Percentiles rank a stretch among this genome's conserved stretches.
phyloP scores from a whole-genome alignment of 2,329 filamentous ascomycete genomes.

The Epichloe baconii region DNA sequence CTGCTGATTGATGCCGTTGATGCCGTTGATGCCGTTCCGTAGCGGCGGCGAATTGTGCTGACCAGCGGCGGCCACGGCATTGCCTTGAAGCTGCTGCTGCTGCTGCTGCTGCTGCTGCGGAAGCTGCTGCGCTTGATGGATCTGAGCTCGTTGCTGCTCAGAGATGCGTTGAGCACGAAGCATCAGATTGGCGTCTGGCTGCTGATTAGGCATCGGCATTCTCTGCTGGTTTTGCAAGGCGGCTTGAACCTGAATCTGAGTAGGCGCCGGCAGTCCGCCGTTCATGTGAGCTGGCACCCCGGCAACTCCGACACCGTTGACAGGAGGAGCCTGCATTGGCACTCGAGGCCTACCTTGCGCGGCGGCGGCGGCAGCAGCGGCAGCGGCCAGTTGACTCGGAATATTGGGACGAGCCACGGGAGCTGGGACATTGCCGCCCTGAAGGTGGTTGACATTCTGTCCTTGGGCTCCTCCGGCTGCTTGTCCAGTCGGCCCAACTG shows the following conservation, averaged over 20 bases:
- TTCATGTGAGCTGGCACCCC: slow-evolving; percentile 35
- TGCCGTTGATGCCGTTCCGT: slow-evolving; percentile 27
- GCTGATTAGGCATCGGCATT: slow-evolving; percentile 35
- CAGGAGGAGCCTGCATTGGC: slow-evolving; percentile 38
- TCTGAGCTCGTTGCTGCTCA: slow-evolving; percentile 47
- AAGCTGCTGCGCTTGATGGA: slow-evolving; percentile 28
- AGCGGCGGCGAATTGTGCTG: slow-evolving; percentile 33
- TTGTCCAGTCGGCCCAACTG: not conserved
- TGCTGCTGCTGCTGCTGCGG: slow-evolving; percentile 16
- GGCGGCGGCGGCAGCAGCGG: slow-evolving; percentile 25
- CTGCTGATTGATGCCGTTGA: slow-evolving; percentile 38
- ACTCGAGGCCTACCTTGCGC: slow-evolving; percentile 36
- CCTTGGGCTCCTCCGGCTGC: slow-evolving; percentile 14
- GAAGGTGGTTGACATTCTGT: slow-evolving; percentile 17
- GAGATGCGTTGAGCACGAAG: slow-evolving; percentile 54
- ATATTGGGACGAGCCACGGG: slow-evolving; percentile 23
- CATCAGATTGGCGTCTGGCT: slow-evolving; percentile 40
- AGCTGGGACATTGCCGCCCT: slow-evolving; percentile 15
- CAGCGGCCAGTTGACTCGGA: slow-evolving; percentile 30
- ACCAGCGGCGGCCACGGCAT: slow-evolving; percentile 20
- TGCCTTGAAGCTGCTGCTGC: slow-evolving; percentile 18
- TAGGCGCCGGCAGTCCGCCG: slow-evolving; percentile 37
- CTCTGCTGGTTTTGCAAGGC: slow-evolving; percentile 42
- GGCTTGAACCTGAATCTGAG: slow-evolving; percentile 51
- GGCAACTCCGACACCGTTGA: slow-evolving; percentile 35